These are phyloP conservation scores for Fusarium anthophilum DNA, from an alignment of 2,329 filamentous ascomycete species.

Conservation along the genomic window DNA sequence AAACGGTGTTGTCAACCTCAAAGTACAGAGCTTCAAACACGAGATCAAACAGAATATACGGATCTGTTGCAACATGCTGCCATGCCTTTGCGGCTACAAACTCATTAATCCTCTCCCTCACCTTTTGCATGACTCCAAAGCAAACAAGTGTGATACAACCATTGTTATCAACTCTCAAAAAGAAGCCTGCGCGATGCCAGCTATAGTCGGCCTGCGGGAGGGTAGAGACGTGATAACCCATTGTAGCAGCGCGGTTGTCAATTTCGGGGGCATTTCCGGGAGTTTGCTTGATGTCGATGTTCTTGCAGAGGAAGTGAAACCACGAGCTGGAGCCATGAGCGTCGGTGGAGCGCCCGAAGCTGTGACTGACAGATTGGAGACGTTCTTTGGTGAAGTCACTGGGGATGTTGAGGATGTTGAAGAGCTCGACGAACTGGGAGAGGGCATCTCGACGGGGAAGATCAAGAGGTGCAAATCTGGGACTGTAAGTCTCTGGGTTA, in stretches of 20 bases:
- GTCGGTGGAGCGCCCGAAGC: slow-evolving; percentile 44
- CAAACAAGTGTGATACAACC: slow-evolving; percentile 37
- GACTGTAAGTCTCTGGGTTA: not conserved
- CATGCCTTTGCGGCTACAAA: slow-evolving; percentile 39
- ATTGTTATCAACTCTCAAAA: slow-evolving; percentile 33
- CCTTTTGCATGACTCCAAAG: slow-evolving; percentile 37
- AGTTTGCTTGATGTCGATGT: slow-evolving; percentile 38
- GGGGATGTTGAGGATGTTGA: slow-evolving; percentile 44
- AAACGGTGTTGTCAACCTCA: slow-evolving; percentile 43
- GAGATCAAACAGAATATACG: slow-evolving; percentile 45
- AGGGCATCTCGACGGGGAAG: slow-evolving; percentile 37
- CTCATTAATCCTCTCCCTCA: slow-evolving; percentile 36
- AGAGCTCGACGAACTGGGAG: slow-evolving; percentile 41
- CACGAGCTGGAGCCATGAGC: slow-evolving; percentile 42
- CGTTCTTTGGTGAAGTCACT: slow-evolving; percentile 46
- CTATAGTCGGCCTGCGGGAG: slow-evolving; percentile 44
- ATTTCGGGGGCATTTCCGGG: slow-evolving; percentile 32
- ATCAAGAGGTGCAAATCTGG: slow-evolving; percentile 45
- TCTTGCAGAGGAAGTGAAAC: slow-evolving; percentile 51
- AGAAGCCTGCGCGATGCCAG: slow-evolving; percentile 43
- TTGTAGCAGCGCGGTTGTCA: slow-evolving; percentile 38
- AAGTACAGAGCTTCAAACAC: slow-evolving; percentile 42
- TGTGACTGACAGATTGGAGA: slow-evolving; percentile 46
- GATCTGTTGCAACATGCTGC: slow-evolving; percentile 36
- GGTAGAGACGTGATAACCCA: slow-evolving; percentile 37